Base-by-base conservation (phyloP, 208 protist genomes). In the Acanthamoeba culbertsoni region DNA sequence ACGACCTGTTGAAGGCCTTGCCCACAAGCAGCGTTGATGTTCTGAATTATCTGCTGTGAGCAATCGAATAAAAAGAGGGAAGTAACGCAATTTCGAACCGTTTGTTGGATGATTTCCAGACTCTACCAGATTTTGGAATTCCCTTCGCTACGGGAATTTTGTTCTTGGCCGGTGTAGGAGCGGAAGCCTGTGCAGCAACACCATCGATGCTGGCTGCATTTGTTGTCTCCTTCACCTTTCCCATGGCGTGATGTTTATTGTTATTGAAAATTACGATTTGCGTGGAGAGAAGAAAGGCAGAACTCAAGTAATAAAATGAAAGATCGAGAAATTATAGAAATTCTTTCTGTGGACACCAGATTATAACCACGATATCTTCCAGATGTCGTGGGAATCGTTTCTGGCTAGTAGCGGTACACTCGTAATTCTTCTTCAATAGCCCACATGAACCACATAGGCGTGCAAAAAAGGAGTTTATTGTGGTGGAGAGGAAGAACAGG, bases 121-220 rank as follows among this genome's bases (percentile, higher is more conserved):
- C 71, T 14, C 71, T 35, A 8, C 71, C 71, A 3, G 71, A 82
- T 31, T 82, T 82, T 10, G 71, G 71, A 1, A 82, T 40, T 23
- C 71, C 71, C 71, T 82, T 82, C 40, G 71, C 71, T 35, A 82
- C 71, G 18, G 71, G 71, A 51, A 82, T 82, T 8, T 46, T 82
- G 71, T 82, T 82, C 71, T 82, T 82, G 0, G 62, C 1, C 23
- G 7, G 10, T 7, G 62, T 16, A 12, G 62, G 62, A 4, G 62
- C 62, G 5, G 57, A 28, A 3, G 62, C 28, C 10, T 71, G 31
- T 16, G 40, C 31, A 33, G 23, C 12, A 37, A 14, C 59, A 65
- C n/a, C 26, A 12, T 18, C 23, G 12, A 26, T 59, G 6, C 23
- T n/a, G 23, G 53, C 53, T 26, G n/a, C 53, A 8, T 40, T 71